These are phyloP conservation scores for Globisporangium emineosum DNA, from an alignment of 352 stramenopile species.

Conservation along the genomic window DNA sequence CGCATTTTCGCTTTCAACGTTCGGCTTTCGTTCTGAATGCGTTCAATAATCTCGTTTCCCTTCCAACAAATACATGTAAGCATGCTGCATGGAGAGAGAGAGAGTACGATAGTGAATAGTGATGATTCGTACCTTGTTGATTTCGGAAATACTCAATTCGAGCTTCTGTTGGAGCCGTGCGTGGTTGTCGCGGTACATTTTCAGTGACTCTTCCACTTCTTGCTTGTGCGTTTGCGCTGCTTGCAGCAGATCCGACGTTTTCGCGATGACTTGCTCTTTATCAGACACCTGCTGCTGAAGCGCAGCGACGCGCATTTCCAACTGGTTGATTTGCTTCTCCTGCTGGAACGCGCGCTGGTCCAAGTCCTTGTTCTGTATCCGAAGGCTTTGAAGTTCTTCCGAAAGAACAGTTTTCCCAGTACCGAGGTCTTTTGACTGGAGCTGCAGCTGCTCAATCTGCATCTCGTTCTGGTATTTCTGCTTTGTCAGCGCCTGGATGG, in stretches of 20 bases:
- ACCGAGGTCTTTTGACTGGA: constrained; percentile 55
- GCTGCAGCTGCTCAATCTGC: constrained; percentile 66
- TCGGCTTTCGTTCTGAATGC: constrained; percentile 82
- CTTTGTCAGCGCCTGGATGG: constrained; percentile 60
- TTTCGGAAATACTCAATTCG: constrained; percentile 86
- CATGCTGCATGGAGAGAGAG: neutral
- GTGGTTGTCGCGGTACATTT: constrained; percentile 87
- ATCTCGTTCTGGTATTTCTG: constrained; percentile 79
- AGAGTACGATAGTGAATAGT: no score
- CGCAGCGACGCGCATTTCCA: constrained; percentile 64
- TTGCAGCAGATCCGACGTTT: constrained; percentile 70
- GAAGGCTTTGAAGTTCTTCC: constrained; percentile 52
- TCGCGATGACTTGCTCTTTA: constrained; percentile 72
- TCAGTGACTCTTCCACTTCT: constrained; percentile 83
- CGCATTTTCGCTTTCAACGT: constrained; percentile 77
- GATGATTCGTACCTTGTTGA: constrained; percentile 77
- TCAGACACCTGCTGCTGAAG: constrained; percentile 76
- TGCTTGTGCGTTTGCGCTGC: constrained; percentile 69
- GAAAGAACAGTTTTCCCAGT: constrained; percentile 36
- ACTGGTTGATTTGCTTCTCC: constrained; percentile 79
- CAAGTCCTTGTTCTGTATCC: constrained; percentile 74
- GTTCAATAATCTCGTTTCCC: constrained; percentile 90
- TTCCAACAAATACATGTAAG: no score
- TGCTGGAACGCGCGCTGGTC: constrained; percentile 78
- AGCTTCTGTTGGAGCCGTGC: constrained; percentile 83